Evolutionary conservation across 495 filamentous ascomycete genomes (phyloP).

Genomic region (Bombardia bombarda): DNA sequence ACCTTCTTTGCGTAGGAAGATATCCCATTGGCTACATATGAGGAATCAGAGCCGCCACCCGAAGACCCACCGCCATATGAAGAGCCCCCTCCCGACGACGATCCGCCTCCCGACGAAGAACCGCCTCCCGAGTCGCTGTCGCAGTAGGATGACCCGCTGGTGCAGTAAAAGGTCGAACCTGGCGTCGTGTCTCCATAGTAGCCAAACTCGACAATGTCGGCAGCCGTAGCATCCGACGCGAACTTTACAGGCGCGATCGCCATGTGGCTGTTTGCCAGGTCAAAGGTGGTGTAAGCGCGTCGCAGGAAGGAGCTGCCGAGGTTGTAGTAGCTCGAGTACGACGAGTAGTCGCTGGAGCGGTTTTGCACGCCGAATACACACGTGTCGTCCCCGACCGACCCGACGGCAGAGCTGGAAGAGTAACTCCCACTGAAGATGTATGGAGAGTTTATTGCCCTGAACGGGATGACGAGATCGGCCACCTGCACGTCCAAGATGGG

Average conservation of each 20-base stretch:
- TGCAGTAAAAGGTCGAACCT: constrained; percentile 12
- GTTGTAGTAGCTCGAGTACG: constrained; percentile 44
- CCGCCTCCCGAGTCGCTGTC: too few species aligned
- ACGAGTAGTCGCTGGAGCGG: background rate
- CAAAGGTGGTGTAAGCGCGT: constrained; percentile 78
- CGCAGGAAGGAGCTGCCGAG: constrained; percentile 79
- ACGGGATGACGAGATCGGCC: constrained; percentile 55
- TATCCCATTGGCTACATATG: too few species aligned
- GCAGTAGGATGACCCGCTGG: background rate
- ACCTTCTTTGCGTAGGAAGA: constrained; percentile 11
- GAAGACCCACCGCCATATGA: background rate
- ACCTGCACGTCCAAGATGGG: constrained; percentile 54
- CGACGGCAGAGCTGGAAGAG: too few species aligned
- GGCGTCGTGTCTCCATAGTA: constrained; percentile 20
- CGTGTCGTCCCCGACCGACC: constrained; percentile 11
- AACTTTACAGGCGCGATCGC: constrained; percentile 68
- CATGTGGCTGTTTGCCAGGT: constrained; percentile 68
- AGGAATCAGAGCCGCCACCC: too few species aligned
- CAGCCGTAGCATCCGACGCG: constrained; percentile 38
- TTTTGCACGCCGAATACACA: constrained; percentile 61
- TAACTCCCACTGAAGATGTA: background rate
- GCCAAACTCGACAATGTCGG: constrained; percentile 20
- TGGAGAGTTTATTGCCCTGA: constrained; percentile 8
- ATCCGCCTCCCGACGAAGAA: background rate
- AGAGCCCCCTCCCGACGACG: background rate